A percentile compares a stretch with the other conserved stretches of the same genome.
Evolutionary conservation across 2,329 filamentous ascomycete species (phyloP).

Genomic region (Botryosphaeria dothidea): DNA sequence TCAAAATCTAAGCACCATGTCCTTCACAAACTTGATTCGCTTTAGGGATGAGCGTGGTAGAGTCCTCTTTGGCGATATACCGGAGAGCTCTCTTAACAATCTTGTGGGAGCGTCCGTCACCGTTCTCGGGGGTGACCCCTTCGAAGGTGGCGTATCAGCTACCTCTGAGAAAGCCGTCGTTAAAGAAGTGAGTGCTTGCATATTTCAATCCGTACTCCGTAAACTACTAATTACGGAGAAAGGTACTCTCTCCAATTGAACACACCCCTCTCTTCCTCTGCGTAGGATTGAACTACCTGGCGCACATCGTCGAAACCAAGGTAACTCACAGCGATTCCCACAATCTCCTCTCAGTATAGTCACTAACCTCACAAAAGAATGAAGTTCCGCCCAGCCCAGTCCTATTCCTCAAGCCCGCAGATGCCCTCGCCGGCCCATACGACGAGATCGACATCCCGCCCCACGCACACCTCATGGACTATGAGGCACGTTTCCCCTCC

Average conservation of each 20-base stretch:
- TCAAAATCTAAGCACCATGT: not conserved
- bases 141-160: not conserved
- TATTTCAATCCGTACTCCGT: not conserved
- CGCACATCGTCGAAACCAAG: not conserved
- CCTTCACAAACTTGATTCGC: not conserved
- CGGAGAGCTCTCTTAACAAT: not conserved
- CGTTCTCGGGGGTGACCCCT: not conserved
- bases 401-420: conserved; percentile 38
- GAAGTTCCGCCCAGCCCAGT: not conserved
- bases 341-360: not conserved
- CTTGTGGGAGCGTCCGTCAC: not conserved
- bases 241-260: not conserved
- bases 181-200: not conserved
- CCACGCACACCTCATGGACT: conserved; percentile 35
- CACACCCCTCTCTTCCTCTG: not conserved
- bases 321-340: not conserved
- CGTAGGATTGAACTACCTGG: not conserved
- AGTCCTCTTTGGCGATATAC: not conserved
- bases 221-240: not conserved
- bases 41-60: not conserved
- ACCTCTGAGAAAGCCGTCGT: not conserved
- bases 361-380: too few relatives aligned
- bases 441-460: conserved; percentile 32
- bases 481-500: conserved; percentile 26
- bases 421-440: conserved; percentile 36